phyloP scores from a whole-genome alignment of 83 land plant genomes.

The Diphasiastrum complanatum region DNA sequence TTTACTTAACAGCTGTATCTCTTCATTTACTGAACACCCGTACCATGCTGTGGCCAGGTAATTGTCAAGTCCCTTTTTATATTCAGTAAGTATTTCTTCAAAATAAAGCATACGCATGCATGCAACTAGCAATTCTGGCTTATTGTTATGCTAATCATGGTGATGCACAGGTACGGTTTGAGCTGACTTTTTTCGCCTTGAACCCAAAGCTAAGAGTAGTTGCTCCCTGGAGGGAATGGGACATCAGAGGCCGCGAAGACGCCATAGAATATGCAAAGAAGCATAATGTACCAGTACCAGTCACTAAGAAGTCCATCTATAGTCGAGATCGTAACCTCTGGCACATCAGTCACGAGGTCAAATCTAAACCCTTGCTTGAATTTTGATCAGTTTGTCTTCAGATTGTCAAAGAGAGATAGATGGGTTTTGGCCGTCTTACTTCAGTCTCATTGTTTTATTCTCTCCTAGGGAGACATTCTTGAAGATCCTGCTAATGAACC shows the following conservation, averaged over 20 bases:
- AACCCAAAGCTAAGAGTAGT: constrained; percentile 88
- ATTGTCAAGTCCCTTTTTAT: no score
- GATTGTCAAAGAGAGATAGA: neutral
- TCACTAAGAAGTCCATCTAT: constrained; percentile 94
- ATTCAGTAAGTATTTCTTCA: no score
- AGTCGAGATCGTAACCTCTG: constrained; percentile 96
- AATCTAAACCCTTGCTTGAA: neutral
- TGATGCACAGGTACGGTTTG: constrained; percentile 72
- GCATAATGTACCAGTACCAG: constrained; percentile 93
- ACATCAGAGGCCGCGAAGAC: constrained; percentile 93
- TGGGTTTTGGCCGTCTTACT: neutral
- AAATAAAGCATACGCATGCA: no score
- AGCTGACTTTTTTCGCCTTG: constrained; percentile 90
- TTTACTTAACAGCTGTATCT: no score
- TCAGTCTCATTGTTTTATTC: neutral
- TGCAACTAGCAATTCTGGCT: no score
- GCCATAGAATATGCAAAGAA: constrained; percentile 97
- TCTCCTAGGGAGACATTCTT: constrained; percentile 79
- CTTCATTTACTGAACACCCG: no score
- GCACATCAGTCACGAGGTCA: constrained; percentile 99
- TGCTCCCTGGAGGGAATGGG: constrained; percentile 99
- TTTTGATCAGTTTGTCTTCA: neutral
- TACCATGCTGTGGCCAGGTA: no score
- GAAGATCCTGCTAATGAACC: constrained; percentile 85
- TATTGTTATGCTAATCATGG: no score